These are phyloP conservation scores for Botryotinia convoluta DNA, from an alignment of 2,329 filamentous ascomycete genomes.

Conservation along the genomic window DNA sequence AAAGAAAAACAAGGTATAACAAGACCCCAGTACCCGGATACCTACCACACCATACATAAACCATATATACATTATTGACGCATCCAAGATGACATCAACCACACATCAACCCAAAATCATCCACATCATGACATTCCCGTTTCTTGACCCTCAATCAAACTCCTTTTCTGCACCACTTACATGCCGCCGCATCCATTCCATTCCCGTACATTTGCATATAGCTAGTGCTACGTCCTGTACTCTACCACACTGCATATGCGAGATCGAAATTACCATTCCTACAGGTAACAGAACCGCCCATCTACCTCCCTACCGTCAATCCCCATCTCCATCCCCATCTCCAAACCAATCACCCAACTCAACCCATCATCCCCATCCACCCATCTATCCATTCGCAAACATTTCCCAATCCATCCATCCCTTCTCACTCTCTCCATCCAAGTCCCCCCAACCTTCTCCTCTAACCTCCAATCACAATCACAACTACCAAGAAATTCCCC, in stretches of 20 bases:
- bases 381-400: background rate
- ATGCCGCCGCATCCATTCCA: background rate
- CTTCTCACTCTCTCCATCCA: background rate
- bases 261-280: background rate
- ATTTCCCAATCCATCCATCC: background rate
- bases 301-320: background rate
- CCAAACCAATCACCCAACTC: background rate
- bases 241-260: background rate
- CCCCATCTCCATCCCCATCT: background rate
- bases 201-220: background rate
- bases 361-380: background rate
- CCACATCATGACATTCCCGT: background rate
- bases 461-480: background rate
- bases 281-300: background rate
- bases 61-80: background rate
- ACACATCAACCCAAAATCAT: background rate
- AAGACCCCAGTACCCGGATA: background rate
- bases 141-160: background rate
- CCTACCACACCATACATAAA: background rate
- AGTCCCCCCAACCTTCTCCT: background rate
- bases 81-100: background rate
- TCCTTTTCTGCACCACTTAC: background rate
- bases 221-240: background rate
- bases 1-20: background rate
- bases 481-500: background rate